Base-by-base conservation (phyloP, 2,329 filamentous ascomycete species). In the Claviceps sp. region DNA sequence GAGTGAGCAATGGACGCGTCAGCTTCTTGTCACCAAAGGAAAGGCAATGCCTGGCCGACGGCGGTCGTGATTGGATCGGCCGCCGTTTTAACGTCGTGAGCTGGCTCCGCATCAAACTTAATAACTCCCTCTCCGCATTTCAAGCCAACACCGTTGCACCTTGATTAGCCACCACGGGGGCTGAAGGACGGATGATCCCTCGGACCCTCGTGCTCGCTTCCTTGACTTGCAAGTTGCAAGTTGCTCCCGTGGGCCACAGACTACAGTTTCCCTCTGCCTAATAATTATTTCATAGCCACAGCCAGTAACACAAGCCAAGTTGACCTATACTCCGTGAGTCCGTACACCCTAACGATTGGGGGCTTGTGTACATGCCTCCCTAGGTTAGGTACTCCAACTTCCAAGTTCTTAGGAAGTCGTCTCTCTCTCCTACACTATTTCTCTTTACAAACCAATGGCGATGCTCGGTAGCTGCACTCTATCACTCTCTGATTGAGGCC, bases 1-100 rank as follows among this genome's bases (percentile, higher is more conserved):
- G 49, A 44, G 9, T n/a, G 44, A 34, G 44, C 57, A 54, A 56
- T 61, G 60, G 60, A 61, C 61, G 61, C 61, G 61, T 62, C 56
- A 62, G 61, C 61, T 61, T 54, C 52, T 52, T 45, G 26, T 45
- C 44, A 42, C 44, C 45, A 5, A 22, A 11, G 13, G 38, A 20
- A 48, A 52, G 53, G 44, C 44, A 42, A 50, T 50, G 47, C 44
- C 47, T 6, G 17, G 47, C 7, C 22, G 39, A 23, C 6, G 40
- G 20, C 16, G 26, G 9, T 44, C 40, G 11, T 46, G 40, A 50
- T 52, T 53, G 45, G 52, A 16, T 39, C 20, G 11, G 6, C 22
- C 36, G 16, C 22, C 39, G 23, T 36, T 29, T 11, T 9, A 38
- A 17, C 46, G 39, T 42, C 39, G 29, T n/a, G n/a, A 22, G 11